Percentiles rank a stretch among this genome's conserved stretches.
These are phyloP conservation scores for Craterostigma plantagineum DNA, from an alignment of 257 asterid genomes.

Conservation along the genomic window DNA sequence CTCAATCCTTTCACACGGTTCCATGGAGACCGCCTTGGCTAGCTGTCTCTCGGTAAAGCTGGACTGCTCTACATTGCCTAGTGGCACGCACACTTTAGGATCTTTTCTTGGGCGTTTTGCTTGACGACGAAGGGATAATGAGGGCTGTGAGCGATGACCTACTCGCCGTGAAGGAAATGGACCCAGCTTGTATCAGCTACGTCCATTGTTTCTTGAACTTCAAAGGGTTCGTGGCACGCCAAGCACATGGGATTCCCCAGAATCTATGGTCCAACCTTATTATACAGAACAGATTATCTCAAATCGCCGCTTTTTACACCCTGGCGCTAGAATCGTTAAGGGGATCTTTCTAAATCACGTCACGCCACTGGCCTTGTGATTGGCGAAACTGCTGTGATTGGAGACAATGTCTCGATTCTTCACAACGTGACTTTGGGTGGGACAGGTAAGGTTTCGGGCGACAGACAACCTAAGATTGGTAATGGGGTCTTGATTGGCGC, in stretches of 20 bases:
- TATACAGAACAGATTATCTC: slow-evolving; percentile 37
- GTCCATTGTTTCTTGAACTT: slow-evolving; percentile 42
- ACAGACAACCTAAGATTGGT: too few species aligned
- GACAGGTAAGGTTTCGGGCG: too few species aligned
- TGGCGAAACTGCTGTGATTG: too few species aligned
- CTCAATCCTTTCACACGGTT: slow-evolving; percentile 26
- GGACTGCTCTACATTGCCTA: slow-evolving; percentile 25
- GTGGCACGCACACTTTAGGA: too few species aligned
- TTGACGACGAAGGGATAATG: slow-evolving; percentile 21
- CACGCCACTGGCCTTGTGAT: too few species aligned
- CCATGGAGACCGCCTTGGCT: slow-evolving; percentile 29
- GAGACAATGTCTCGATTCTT: too few species aligned
- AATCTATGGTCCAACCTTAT: slow-evolving; percentile 27
- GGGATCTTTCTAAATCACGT: too few species aligned
- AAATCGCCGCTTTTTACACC: too few species aligned
- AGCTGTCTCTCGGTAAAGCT: slow-evolving; percentile 30
- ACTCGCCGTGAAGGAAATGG: slow-evolving; percentile 37
- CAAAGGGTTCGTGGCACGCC: slow-evolving; percentile 47
- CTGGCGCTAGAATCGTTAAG: too few species aligned
- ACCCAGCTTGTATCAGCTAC: slow-evolving; percentile 50
- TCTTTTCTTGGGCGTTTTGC: slow-evolving; percentile 17
- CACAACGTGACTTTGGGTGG: too few species aligned
- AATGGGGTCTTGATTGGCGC: too few species aligned
- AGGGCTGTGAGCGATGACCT: slow-evolving; percentile 23
- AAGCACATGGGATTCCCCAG: slow-evolving; percentile 37